Evolutionary conservation across 2,329 filamentous ascomycete species (phyloP).

Genomic region (Nannizzia gypsea): DNA sequence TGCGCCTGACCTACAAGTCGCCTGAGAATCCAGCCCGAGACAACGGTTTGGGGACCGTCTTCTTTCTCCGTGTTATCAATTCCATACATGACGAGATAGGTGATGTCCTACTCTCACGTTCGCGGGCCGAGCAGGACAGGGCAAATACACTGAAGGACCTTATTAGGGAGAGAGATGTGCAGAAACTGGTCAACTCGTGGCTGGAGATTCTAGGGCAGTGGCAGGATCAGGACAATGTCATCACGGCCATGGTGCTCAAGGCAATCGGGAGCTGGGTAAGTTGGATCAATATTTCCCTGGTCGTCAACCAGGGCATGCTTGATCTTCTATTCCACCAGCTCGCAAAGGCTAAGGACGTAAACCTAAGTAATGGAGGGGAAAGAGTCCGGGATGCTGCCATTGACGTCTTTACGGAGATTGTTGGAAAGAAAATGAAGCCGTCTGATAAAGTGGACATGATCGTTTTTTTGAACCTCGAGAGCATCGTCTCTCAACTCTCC

Average conservation of each 20-base stretch:
- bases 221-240: conserved; percentile 53
- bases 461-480: conserved; percentile 71
- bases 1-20: conserved; percentile 56
- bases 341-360: conserved; percentile 54
- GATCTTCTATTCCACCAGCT: conserved; percentile 75
- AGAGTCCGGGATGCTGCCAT: conserved; percentile 82
- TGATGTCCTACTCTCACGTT: conserved; percentile 72
- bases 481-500: conserved; percentile 76
- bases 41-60: conserved; percentile 63
- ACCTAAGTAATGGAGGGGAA: conserved; percentile 58
- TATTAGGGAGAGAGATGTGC: conserved; percentile 73
- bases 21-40: conserved; percentile 47
- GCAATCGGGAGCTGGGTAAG: conserved; percentile 96
- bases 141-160: conserved; percentile 87
- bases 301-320: conserved; percentile 84
- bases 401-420: conserved; percentile 89
- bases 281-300: conserved; percentile 93
- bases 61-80: conserved; percentile 79
- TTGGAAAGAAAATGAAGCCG: conserved; percentile 94
- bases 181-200: conserved; percentile 81
- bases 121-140: conserved; percentile 65
- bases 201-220: conserved; percentile 77
- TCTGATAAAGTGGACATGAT: conserved; percentile 92
- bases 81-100: conserved; percentile 97
- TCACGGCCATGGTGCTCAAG: conserved; percentile 79